These are phyloP conservation scores for Vaccinium vitisidaea DNA, from an alignment of 148 eudicot genomes.

Conservation along the genomic window DNA sequence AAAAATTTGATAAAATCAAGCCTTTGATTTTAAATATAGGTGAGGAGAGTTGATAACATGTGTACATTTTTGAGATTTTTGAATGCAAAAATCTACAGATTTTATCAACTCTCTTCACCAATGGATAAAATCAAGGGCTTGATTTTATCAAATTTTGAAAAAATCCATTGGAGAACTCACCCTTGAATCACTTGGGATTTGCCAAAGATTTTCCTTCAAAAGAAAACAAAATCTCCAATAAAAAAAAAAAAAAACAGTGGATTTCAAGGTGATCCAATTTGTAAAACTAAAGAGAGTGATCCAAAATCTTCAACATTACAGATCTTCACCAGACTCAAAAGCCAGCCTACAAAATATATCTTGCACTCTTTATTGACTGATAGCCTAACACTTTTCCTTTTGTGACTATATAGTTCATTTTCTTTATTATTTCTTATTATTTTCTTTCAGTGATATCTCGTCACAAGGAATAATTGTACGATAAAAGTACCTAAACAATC, in stretches of 20 bases:
- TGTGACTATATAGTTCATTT: background rate
- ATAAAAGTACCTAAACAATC: background rate
- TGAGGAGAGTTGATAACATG: too few relatives aligned
- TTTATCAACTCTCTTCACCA: too few relatives aligned
- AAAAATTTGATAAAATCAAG: too few relatives aligned
- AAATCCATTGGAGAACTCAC: too few relatives aligned
- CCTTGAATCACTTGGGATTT: background rate
- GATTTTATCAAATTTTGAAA: too few relatives aligned
- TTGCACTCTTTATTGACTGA: background rate
- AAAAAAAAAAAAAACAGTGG: background rate
- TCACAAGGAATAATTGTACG: background rate
- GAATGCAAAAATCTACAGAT: too few relatives aligned
- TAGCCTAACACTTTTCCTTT: background rate
- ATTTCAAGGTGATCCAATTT: background rate
- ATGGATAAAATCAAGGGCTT: too few relatives aligned
- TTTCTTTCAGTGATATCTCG: background rate
- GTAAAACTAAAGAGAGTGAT: background rate
- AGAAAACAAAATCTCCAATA: background rate
- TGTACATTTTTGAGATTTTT: too few relatives aligned
- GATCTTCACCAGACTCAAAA: background rate
- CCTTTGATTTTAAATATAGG: too few relatives aligned
- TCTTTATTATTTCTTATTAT: background rate
- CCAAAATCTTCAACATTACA: background rate
- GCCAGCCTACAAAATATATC: background rate
- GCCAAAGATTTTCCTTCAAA: constrained; percentile 1